phyloP scores from a whole-genome alignment of 2,329 filamentous ascomycete genomes.

The Scleromitrula shiraiana region DNA sequence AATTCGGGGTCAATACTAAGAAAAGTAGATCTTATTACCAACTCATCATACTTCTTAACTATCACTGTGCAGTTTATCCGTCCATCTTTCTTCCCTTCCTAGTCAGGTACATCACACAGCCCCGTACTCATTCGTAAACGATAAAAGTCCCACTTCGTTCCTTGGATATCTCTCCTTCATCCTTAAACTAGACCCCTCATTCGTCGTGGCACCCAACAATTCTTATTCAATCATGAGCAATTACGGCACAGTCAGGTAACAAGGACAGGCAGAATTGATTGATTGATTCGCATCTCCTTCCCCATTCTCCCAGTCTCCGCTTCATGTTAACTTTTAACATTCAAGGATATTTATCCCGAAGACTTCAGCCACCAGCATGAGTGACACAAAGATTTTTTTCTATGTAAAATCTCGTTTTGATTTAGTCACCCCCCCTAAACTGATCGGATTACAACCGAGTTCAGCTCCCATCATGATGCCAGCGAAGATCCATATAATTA shows the following conservation, averaged over 20 bases:
- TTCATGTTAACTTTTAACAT: not conserved
- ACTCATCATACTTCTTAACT: too few species aligned
- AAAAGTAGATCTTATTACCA: too few species aligned
- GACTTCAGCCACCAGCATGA: slow-evolving; percentile 6
- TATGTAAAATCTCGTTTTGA: not conserved
- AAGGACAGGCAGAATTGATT: not conserved
- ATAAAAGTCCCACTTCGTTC: slow-evolving; percentile 2
- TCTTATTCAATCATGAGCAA: not conserved
- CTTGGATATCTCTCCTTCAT: not conserved
- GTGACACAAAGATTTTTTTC: slow-evolving; percentile 4
- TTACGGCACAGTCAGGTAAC: not conserved
- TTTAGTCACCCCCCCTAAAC: not conserved
- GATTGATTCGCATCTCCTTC: not conserved
- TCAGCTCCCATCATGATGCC: not conserved
- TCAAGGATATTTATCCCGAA: not conserved
- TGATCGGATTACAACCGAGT: not conserved
- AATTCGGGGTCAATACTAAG: too few species aligned
- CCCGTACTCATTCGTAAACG: too few species aligned
- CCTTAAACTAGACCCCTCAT: not conserved
- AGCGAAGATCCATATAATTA: not conserved
- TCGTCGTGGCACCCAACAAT: not conserved
- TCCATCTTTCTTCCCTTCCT: too few species aligned
- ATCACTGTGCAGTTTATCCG: too few species aligned
- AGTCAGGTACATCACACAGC: too few species aligned
- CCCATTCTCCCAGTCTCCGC: not conserved